phyloP scores from a whole-genome alignment of 306 rosid species.

The Lathyrus oleraceus region DNA sequence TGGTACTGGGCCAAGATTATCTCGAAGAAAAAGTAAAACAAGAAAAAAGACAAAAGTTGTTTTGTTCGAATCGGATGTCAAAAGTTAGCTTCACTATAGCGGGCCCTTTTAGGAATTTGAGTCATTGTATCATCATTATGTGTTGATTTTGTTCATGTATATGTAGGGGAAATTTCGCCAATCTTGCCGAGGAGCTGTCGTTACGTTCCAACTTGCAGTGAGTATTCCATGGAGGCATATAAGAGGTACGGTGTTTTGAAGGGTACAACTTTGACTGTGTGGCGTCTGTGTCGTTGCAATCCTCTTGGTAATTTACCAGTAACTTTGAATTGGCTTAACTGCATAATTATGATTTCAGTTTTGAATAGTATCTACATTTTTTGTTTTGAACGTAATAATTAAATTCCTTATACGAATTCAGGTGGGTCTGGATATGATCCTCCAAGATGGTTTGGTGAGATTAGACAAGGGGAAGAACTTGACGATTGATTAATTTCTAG shows the following conservation, averaged over 20 bases:
- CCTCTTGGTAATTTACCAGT: conserved; percentile 68
- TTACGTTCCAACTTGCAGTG: conserved; percentile 82
- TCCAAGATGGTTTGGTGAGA: conserved; percentile 83
- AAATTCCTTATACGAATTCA: conserved; percentile 8
- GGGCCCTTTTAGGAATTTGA: neutral
- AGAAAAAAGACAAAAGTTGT: neutral
- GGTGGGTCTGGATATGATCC: conserved; percentile 94
- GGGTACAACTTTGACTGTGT: conserved; percentile 76
- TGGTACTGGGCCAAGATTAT: neutral
- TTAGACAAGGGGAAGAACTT: conserved; percentile 45
- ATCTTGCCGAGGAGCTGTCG: conserved; percentile 81
- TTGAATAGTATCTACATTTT: neutral
- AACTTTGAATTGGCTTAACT: neutral
- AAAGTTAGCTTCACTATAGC: neutral
- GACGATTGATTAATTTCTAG: conserved; percentile 34
- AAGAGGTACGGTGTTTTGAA: conserved; percentile 75
- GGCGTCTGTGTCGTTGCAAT: conserved; percentile 92
- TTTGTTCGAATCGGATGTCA: neutral
- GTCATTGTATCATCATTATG: neutral
- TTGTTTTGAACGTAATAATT: neutral
- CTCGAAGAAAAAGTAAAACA: neutral
- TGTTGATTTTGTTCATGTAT: neutral
- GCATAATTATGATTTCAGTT: neutral
- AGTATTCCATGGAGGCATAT: conserved; percentile 96
- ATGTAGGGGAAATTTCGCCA: conserved; percentile 89